Evolutionary conservation across 257 asterid genomes (phyloP), one percentile per base, ranked within the genome.

Genomic region (Paulownia fortunei): DNA sequence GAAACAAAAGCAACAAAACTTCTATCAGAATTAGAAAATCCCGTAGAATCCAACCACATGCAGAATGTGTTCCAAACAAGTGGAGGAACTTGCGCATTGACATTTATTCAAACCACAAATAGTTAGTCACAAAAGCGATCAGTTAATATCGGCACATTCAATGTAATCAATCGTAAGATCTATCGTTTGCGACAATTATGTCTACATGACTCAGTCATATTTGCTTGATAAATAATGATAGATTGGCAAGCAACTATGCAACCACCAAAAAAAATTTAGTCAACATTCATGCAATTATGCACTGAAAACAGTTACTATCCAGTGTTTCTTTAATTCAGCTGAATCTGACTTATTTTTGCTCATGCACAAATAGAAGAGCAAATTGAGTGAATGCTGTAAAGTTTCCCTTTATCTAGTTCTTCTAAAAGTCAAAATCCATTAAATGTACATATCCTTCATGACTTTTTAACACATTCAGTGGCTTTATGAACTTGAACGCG

Each of bases 241-340:
- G 15, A 65, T 32, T 27, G 19, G 42, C 49, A 62, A 55, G 81
- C 19, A 72, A 60, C n/a, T 49, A 73, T 6, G 13, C 23, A 27
- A 39, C 69, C 58, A 79, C 65, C 78, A 19, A 41, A 82, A n/a
- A n/a, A 18, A 27, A 58, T 34, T 76, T 44, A 49, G 15, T 76
- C 65, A 59, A 69, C 72, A 4, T 42, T 32, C 21, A 51, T 36
- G 46, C 23, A 46, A 58, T 47, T 10, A 59, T 47, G 19, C 13
- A 23, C 81, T 30, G 36, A 49, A 75, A 65, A 49, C 15, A n/a
- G n/a, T n/a, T 24, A 16, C 18, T 23, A 23, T n/a, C 7, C 18
- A 27, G 1, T 47, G 63, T 37, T 49, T 49, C 18, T 0, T 0
- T 27, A 15, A 15, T 47, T 21, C 37, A 36, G n/a, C n/a, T 37